phyloP scores from a whole-genome alignment of 192 early-diverging fungal genomes.

The Entomortierella lignicola region DNA sequence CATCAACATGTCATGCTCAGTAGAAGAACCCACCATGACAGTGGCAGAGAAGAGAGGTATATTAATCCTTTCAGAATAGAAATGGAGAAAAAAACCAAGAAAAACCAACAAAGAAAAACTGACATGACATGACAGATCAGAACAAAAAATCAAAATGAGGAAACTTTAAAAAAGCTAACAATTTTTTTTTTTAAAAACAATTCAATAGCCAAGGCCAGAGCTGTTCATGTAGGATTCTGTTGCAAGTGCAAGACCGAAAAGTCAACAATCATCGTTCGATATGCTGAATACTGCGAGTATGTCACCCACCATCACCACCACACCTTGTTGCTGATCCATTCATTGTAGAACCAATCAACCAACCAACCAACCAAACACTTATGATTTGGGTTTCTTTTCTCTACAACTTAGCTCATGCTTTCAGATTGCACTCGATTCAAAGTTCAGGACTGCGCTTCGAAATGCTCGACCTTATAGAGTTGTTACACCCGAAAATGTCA shows the following conservation, averaged over 20 bases:
- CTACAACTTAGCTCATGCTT: conserved; percentile 69
- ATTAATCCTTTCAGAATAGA: background rate
- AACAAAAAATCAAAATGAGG: no score
- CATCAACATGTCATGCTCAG: conserved; percentile 42
- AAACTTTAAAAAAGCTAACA: no score
- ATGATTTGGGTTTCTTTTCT: background rate
- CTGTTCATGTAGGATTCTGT: conserved; percentile 59
- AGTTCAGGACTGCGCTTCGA: conserved; percentile 74
- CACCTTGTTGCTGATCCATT: background rate
- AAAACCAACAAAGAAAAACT: background rate
- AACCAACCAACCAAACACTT: background rate
- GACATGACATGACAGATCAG: no score
- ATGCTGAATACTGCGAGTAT: conserved; percentile 83
- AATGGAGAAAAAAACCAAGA: background rate
- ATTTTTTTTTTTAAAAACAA: no score
- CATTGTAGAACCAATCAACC: no score
- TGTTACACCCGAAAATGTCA: conserved; percentile 62
- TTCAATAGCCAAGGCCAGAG: conserved; percentile 46
- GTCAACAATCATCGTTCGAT: conserved; percentile 75
- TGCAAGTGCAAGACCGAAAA: conserved; percentile 82
- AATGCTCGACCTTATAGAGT: conserved; percentile 58
- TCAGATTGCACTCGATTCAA: conserved; percentile 70
- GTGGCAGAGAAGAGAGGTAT: conserved; percentile 50
- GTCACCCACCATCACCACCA: background rate
- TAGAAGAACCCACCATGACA: conserved; percentile 51